phyloP scores from a whole-genome alignment of 495 filamentous ascomycete genomes.

The Aspergillus panamensis region DNA sequence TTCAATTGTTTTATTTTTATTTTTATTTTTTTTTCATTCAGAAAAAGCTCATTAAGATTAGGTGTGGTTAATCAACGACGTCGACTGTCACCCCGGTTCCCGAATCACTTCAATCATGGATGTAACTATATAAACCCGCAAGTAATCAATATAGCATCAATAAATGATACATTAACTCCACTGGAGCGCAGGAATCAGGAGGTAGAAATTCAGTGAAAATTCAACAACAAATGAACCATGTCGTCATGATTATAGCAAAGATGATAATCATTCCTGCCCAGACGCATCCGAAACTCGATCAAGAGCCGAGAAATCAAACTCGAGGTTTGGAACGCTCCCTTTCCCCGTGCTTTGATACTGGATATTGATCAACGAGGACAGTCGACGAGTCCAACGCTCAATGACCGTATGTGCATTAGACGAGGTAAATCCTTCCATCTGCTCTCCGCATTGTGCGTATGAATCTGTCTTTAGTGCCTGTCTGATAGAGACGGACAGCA shows the following conservation, averaged over 20 bases:
- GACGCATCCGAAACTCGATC: not conserved
- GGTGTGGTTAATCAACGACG: too few species aligned
- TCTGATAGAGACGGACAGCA: slow-evolving; percentile 10
- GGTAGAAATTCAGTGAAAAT: not conserved
- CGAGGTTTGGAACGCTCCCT: not conserved
- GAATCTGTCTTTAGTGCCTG: slow-evolving; percentile 12
- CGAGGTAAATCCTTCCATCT: slow-evolving; percentile 17
- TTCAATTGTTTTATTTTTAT: too few species aligned
- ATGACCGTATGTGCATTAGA: slow-evolving; percentile 8
- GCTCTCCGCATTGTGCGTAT: slow-evolving; percentile 21
- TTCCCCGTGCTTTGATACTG: slow-evolving; percentile 16
- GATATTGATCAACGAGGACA: slow-evolving; percentile 18
- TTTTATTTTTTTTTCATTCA: too few species aligned
- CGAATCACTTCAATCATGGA: too few species aligned
- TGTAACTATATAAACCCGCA: too few species aligned
- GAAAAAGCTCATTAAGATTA: too few species aligned
- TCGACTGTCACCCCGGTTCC: too few species aligned
- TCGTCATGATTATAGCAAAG: not conserved
- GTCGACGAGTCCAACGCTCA: slow-evolving; percentile 15
- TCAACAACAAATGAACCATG: not conserved
- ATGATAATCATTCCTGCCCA: not conserved
- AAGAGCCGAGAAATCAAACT: slow-evolving; percentile 19
- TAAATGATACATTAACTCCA: too few species aligned
- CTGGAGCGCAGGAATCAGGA: too few species aligned
- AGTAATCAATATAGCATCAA: too few species aligned